Base-by-base conservation (phyloP, 1,284 basidiomycete genomes). In the Ceratorhiza oryzae-sativae region DNA sequence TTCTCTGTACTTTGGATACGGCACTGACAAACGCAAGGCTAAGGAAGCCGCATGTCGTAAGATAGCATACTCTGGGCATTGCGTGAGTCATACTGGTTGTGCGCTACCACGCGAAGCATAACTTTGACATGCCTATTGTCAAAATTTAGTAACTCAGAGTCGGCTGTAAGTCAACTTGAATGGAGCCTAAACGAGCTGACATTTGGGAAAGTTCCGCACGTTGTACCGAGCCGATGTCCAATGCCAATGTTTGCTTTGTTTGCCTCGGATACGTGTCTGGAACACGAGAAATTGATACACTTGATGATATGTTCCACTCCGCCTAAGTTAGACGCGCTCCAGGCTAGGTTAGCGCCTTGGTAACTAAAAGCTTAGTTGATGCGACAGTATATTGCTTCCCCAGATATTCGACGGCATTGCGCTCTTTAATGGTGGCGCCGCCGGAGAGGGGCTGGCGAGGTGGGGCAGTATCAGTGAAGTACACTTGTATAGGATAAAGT, bases 41-140 rank as follows among this genome's bases (percentile, higher is more conserved):
- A 70, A 70, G n/a, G 67, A 70, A 39, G 39, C 18, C 9, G 67
- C 67, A 13, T 70, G 67, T 59, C 30, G 67, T 12, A 70, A 70
- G 42, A 70, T 70, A 45, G 67, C 67, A 18, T n/a, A 15, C 12
- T 70, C 67, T 9, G 67, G 67, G 10, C 55, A 70, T 70, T 70
- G 67, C 27, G 67, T 70, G 32, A 60, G 58, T 58, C 13, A 4
- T 3, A 23, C 27, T 34, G 27, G 51, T 5, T 34, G 1, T 34
- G n/a, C 5, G 51, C 30, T 30, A 15, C 25, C n/a, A 53, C 32
- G 12, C 4, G 30, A 53, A 32, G 27, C 51, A 18, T 32, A 23
- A 30, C 12, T 4, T n/a, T 53, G 27, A 53, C 13, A 15, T 2
- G 3, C 0, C n/a, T 10, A 18, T 32, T 13, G 10, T n/a, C 32